Conservation (phyloP, 371 early-diverging fungal species). For the Actinomortierella wolfii region DNA sequence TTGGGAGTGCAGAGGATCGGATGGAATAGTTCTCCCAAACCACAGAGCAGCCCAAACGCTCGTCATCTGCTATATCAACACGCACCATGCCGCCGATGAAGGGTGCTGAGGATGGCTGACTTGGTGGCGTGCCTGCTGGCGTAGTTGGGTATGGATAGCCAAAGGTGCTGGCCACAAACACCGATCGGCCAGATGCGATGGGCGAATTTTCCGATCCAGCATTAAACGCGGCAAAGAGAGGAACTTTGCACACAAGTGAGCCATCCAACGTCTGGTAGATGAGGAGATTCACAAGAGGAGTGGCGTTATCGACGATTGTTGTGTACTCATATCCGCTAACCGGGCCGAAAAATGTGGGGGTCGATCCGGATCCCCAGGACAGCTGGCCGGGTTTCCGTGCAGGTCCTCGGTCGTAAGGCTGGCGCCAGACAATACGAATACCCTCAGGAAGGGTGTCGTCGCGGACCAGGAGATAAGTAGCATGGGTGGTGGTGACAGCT, state of each 20-base stretch:
- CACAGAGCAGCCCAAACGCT: constrained; percentile 6
- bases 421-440: constrained; percentile 8
- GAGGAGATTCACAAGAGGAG: constrained; percentile 12
- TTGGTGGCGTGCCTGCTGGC: constrained; percentile 8
- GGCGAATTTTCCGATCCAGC: constrained; percentile 14
- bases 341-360: constrained; percentile 14
- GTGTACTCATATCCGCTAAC: constrained; percentile 8
- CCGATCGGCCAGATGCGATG: constrained; percentile 13
- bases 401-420: constrained; percentile 12
- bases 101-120: constrained; percentile 8
- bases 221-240: constrained; percentile 9
- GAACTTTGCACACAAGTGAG: constrained; percentile 10
- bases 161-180: constrained; percentile 13
- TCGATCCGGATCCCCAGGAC: constrained; percentile 14
- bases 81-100: constrained; percentile 16
- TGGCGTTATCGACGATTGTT: constrained; percentile 14
- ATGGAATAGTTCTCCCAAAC: constrained; percentile 12
- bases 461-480: constrained; percentile 10
- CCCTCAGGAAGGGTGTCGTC: constrained; percentile 1
- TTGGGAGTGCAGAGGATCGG: constrained; percentile 13
- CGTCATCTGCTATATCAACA: constrained; percentile 12
- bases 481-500: constrained; percentile 6
- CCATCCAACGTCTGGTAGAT: constrained; percentile 12
- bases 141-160: constrained; percentile 11
- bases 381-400: constrained; percentile 14